Evolutionary conservation across 257 asterid species (phyloP).

Genomic region (Jacaranda mimosifolia): DNA sequence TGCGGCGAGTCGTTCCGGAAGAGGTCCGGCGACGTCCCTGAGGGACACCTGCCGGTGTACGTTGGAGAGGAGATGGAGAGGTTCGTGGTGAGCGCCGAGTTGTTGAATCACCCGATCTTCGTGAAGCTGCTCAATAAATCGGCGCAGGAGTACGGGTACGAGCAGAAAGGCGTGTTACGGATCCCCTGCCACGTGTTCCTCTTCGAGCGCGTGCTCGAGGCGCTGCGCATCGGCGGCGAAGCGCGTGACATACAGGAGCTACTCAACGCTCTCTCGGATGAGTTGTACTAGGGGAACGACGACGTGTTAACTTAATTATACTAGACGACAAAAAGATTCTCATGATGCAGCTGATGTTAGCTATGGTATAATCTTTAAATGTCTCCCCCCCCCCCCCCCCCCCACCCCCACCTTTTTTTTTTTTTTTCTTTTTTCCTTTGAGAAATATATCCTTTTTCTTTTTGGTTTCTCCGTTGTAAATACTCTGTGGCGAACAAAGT

Average conservation of each 20-base stretch:
- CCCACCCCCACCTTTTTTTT: no score
- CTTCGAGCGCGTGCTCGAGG: constrained; percentile 86
- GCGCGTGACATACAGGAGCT: constrained; percentile 61
- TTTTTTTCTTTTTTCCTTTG: not conserved
- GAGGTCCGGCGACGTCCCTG: constrained; percentile 62
- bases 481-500: constrained; percentile 42
- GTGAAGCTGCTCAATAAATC: constrained; percentile 68
- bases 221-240: constrained; percentile 60
- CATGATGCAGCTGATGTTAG: constrained; percentile 20
- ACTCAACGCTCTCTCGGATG: constrained; percentile 49
- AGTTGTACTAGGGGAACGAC: constrained; percentile 31
- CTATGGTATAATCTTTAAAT: constrained; percentile 22
- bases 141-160: constrained; percentile 89
- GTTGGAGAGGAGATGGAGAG: constrained; percentile 98
- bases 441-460: constrained; percentile 19
- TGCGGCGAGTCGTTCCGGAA: constrained; percentile 40
- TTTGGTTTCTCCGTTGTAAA: constrained; percentile 46
- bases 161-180: constrained; percentile 81
- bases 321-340: not conserved
- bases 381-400: no score
- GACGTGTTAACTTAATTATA: not conserved
- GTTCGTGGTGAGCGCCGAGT: constrained; percentile 81
- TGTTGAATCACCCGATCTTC: constrained; percentile 83
- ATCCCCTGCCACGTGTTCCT: constrained; percentile 82
- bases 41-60: constrained; percentile 89